Conservation (phyloP, 345 rosid genomes). For the Eucalyptus victrix region DNA sequence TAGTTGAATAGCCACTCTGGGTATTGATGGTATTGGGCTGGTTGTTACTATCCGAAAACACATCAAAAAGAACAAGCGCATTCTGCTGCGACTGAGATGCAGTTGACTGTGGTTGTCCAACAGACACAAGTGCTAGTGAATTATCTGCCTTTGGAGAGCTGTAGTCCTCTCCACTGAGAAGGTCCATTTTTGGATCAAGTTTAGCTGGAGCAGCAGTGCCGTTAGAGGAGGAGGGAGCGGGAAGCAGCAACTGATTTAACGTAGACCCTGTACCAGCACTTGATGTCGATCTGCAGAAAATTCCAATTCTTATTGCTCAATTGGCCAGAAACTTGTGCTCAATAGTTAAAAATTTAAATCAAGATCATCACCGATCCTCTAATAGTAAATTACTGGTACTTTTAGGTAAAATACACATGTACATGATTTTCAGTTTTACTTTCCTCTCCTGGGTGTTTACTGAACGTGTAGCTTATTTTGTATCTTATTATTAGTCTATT, state of each 20-base stretch:
- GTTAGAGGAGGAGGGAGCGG: slow-evolving; percentile 74
- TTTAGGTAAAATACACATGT: neutral
- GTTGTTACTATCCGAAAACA: slow-evolving; percentile 54
- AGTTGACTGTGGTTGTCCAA: slow-evolving; percentile 44
- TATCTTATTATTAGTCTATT: neutral
- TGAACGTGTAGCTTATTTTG: neutral
- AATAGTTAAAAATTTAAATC: neutral
- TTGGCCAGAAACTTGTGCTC: neutral
- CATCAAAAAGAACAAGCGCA: slow-evolving; percentile 80
- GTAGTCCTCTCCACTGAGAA: slow-evolving; percentile 90
- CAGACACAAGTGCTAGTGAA: slow-evolving; percentile 81
- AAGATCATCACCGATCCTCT: neutral
- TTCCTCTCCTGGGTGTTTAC: neutral
- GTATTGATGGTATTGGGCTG: slow-evolving; percentile 33
- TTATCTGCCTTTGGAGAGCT: slow-evolving; percentile 45
- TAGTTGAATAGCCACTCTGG: slow-evolving; percentile 30
- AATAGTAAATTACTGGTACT: neutral
- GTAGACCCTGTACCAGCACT: slow-evolving; percentile 40
- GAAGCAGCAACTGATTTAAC: slow-evolving; percentile 62
- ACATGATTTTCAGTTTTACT: neutral
- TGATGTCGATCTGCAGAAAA: slow-evolving; percentile 42
- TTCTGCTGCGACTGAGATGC: slow-evolving; percentile 66
- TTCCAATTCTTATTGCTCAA: neutral
- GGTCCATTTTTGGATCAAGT: slow-evolving; percentile 66
- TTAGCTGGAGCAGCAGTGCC: slow-evolving; percentile 35